Conservation (phyloP, 371 early-diverging fungal genomes). For the Lichtheimia ornata region DNA sequence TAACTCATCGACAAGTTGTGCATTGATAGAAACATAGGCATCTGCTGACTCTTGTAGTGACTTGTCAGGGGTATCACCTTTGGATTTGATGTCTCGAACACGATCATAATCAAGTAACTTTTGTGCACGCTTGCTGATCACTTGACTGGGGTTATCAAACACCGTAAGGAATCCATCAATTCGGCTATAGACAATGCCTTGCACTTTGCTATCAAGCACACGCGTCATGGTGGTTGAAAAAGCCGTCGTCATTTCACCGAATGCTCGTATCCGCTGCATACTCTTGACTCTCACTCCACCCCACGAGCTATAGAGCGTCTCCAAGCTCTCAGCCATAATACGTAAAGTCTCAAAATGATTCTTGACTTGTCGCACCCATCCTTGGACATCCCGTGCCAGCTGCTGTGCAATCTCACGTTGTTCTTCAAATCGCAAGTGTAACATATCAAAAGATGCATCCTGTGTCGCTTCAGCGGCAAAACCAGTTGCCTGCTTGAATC, state of each 20-base stretch:
- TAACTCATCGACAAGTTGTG: slow-evolving; percentile 77
- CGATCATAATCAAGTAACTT: slow-evolving; percentile 81
- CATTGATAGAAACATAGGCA: slow-evolving; percentile 74
- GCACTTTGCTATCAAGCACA: slow-evolving; percentile 38
- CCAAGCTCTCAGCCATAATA: slow-evolving; percentile 55
- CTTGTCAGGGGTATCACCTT: slow-evolving; percentile 67
- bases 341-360: slow-evolving; percentile 62
- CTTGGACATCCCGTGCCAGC: slow-evolving; percentile 54
- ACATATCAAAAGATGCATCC: slow-evolving; percentile 59
- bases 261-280: slow-evolving; percentile 30
- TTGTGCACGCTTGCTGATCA: slow-evolving; percentile 77
- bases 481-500: slow-evolving; percentile 33
- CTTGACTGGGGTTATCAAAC: slow-evolving; percentile 69
- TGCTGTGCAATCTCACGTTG: slow-evolving; percentile 58
- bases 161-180: slow-evolving; percentile 61
- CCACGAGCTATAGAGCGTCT: slow-evolving; percentile 57
- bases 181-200: slow-evolving; percentile 51
- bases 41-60: slow-evolving; percentile 70
- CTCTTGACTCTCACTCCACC: slow-evolving; percentile 46
- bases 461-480: slow-evolving; percentile 51
- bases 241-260: slow-evolving; percentile 25
- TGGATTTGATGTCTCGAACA: slow-evolving; percentile 54
- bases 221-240: slow-evolving; percentile 31
- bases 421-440: slow-evolving; percentile 60
- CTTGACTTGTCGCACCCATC: slow-evolving; percentile 58